Evolutionary conservation across 1,139 yeast genomes (phyloP).

Genomic region (Debaryomyces sp.): DNA sequence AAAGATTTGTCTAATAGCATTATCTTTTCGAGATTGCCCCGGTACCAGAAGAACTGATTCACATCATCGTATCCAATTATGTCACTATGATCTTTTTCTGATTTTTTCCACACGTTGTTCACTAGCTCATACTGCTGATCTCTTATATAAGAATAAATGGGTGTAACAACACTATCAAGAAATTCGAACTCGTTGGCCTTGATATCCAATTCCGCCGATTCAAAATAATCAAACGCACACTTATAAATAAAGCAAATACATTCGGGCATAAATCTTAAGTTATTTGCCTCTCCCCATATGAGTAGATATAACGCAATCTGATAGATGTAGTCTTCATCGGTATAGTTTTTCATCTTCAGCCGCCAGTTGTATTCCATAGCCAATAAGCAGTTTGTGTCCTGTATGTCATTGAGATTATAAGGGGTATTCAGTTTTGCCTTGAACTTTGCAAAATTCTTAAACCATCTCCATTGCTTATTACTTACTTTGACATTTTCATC

Average conservation of each 20-base stretch:
- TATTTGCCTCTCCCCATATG: constrained; percentile 50
- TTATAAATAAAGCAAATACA: constrained; percentile 43
- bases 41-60: constrained; percentile 84
- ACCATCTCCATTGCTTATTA: constrained; percentile 16
- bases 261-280: constrained; percentile 46
- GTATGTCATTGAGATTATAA: constrained; percentile 18
- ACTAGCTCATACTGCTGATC: constrained; percentile 43
- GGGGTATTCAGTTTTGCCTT: constrained; percentile 10
- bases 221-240: constrained; percentile 29
- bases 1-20: constrained; percentile 41
- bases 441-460: constrained; percentile 11
- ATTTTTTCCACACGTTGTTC: constrained; percentile 46
- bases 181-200: constrained; percentile 20
- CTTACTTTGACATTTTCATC: constrained; percentile 17
- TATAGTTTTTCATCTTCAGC: constrained; percentile 20
- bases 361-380: constrained; percentile 29
- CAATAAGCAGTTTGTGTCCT: constrained; percentile 18
- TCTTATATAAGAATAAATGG: constrained; percentile 45
- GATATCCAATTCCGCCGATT: constrained; percentile 1
- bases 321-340: constrained; percentile 24
- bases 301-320: constrained; percentile 39
- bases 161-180: constrained; percentile 45
- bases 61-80: constrained; percentile 86
- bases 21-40: constrained; percentile 59
- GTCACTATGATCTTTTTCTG: constrained; percentile 66